phyloP scores from a whole-genome alignment of 2,329 filamentous ascomycete species.

The Simplicillium aogashimaense region DNA sequence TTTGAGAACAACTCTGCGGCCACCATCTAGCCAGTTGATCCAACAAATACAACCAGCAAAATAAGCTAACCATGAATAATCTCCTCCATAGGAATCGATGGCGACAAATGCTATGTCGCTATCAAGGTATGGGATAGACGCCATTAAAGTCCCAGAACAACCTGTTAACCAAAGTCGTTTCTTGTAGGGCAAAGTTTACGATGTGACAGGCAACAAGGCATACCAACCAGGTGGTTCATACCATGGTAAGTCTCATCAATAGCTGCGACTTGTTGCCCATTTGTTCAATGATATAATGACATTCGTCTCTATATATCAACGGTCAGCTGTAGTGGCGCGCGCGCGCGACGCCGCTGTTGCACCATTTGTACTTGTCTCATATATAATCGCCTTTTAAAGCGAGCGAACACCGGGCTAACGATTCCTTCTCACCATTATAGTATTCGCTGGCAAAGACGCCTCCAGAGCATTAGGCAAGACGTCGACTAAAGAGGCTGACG shows the following conservation, averaged over 20 bases:
- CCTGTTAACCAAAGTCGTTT: no score
- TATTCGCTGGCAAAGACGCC: slow-evolving; percentile 91
- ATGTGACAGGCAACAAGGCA: slow-evolving; percentile 81
- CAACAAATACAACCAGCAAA: no score
- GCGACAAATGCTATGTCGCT: slow-evolving; percentile 56
- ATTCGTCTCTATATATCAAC: no score
- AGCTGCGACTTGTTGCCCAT: background rate
- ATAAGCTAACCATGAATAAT: slow-evolving; percentile 11
- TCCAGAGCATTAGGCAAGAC: slow-evolving; percentile 85
- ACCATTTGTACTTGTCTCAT: no score
- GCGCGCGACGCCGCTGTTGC: background rate
- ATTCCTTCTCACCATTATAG: slow-evolving; percentile 37
- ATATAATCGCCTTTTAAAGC: no score
- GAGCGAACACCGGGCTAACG: slow-evolving; percentile 9
- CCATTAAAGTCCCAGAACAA: background rate
- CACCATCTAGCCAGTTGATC: no score
- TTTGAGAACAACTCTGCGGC: no score
- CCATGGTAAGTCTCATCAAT: slow-evolving; percentile 51
- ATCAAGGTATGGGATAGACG: slow-evolving; percentile 46
- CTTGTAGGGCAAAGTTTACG: slow-evolving; percentile 86
- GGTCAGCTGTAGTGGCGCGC: no score
- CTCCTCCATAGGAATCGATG: slow-evolving; percentile 45
- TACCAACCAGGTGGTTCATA: slow-evolving; percentile 80
- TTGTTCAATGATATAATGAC: slow-evolving; percentile 6
- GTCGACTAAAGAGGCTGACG: slow-evolving; percentile 79